Evolutionary conservation across 768 basidiomycete species (phyloP).

Genomic region (Nidula microcarpa): DNA sequence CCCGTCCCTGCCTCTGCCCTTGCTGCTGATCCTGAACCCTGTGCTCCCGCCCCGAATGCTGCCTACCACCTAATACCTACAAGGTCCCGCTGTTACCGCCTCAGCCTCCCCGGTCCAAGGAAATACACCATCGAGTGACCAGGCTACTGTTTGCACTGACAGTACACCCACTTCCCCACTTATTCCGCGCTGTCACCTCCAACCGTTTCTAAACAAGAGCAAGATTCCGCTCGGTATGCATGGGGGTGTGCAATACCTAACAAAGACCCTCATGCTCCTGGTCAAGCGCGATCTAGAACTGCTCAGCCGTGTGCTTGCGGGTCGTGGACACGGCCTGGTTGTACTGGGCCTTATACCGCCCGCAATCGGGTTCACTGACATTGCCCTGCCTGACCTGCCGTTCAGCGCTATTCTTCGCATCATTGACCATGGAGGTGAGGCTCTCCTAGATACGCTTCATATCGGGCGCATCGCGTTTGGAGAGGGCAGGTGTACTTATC

Average conservation of each 20-base stretch:
- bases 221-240: constrained; percentile 22
- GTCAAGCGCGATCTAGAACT: constrained; percentile 38
- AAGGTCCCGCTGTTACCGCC: too few species aligned
- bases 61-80: constrained; percentile 4
- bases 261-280: constrained; percentile 48
- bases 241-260: constrained; percentile 37
- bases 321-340: constrained; percentile 38
- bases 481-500: constrained; percentile 10
- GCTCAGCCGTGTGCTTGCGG: constrained; percentile 39
- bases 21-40: too few species aligned
- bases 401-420: constrained; percentile 60
- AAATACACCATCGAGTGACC: neutral
- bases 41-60: neutral
- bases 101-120: too few species aligned
- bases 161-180: constrained; percentile 22
- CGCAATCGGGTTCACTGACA: constrained; percentile 22
- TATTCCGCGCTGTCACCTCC: constrained; percentile 45
- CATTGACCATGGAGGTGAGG: constrained; percentile 43
- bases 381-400: constrained; percentile 44
- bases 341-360: constrained; percentile 35
- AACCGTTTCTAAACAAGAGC: constrained; percentile 31
- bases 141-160: constrained; percentile 5
- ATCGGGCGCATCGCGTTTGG: constrained; percentile 24
- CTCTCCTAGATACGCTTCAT: constrained; percentile 45
- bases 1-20: too few species aligned